These are phyloP conservation scores for Cystofilobasidium capitatum DNA, from an alignment of 768 basidiomycete species.

Conservation along the genomic window DNA sequence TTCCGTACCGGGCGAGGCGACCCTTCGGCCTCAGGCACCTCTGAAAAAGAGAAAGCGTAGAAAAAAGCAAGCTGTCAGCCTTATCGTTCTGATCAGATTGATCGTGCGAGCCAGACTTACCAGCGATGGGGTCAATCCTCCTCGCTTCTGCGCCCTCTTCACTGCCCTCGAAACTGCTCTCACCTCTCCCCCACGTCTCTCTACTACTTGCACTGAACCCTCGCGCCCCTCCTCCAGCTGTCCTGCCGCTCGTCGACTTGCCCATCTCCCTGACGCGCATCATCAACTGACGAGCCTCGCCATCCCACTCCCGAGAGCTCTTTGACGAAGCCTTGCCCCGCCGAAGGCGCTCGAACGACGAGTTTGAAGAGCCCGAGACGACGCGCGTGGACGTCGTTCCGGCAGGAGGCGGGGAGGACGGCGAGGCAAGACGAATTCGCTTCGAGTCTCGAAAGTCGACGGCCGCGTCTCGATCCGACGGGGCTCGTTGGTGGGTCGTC, in stretches of 20 bases:
- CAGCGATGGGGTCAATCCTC: background rate
- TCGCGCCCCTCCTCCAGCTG: background rate
- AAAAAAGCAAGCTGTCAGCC: background rate
- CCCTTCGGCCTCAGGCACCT: background rate
- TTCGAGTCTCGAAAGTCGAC: slow-evolving; percentile 41
- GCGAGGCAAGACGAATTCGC: slow-evolving; percentile 59
- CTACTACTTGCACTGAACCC: background rate
- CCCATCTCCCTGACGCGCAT: slow-evolving; percentile 30
- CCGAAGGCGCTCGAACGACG: slow-evolving; percentile 17
- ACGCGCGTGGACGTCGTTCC: slow-evolving; percentile 11
- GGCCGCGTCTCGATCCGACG: slow-evolving; percentile 17
- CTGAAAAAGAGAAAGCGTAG: background rate
- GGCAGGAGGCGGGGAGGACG: slow-evolving; percentile 16
- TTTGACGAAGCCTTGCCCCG: background rate
- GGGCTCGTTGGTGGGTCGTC: slow-evolving; percentile 1
- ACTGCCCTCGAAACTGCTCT: background rate
- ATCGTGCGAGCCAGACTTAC: no score
- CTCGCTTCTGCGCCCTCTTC: background rate
- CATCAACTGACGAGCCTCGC: slow-evolving; percentile 36
- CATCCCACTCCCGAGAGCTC: slow-evolving; percentile 34
- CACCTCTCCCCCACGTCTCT: background rate
- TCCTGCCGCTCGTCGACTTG: background rate
- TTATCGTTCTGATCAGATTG: no score
- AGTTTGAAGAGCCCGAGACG: slow-evolving; percentile 24
- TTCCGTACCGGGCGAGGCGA: background rate